Conservation (phyloP, 2,329 filamentous ascomycete genomes). For the Aspergillus sp. region DNA sequence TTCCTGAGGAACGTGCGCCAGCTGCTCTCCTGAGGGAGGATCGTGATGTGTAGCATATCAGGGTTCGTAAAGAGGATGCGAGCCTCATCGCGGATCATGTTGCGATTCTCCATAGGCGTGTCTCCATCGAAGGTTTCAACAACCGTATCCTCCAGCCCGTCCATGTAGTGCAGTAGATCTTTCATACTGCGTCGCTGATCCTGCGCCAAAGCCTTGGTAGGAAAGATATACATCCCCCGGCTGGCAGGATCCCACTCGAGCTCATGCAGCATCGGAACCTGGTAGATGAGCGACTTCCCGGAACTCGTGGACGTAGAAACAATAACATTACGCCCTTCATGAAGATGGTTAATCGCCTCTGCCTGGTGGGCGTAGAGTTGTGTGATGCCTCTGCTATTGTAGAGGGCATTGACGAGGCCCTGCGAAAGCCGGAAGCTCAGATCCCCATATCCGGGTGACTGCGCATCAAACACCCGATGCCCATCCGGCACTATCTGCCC, state of each 20-base stretch:
- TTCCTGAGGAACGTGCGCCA: slow-evolving; percentile 88
- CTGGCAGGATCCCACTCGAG: slow-evolving; percentile 68
- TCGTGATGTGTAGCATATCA: slow-evolving; percentile 93
- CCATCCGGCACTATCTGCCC: slow-evolving; percentile 90
- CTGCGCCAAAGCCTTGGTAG: slow-evolving; percentile 91
- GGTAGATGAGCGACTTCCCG: slow-evolving; percentile 96
- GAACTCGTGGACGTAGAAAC: slow-evolving; percentile 93
- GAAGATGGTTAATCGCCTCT: slow-evolving; percentile 80
- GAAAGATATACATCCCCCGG: slow-evolving; percentile 94
- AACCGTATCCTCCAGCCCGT: slow-evolving; percentile 61
- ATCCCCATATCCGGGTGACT: slow-evolving; percentile 71
- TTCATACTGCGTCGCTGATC: slow-evolving; percentile 84
- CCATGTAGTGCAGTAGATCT: slow-evolving; percentile 73
- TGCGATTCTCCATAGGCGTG: slow-evolving; percentile 71
- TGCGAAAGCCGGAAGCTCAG: slow-evolving; percentile 82
- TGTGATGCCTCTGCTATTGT: slow-evolving; percentile 80
- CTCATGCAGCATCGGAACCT: slow-evolving; percentile 80
- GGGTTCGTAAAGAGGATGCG: slow-evolving; percentile 96
- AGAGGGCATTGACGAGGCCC: slow-evolving; percentile 86
- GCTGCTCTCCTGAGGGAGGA: slow-evolving; percentile 79
- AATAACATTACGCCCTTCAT: slow-evolving; percentile 76
- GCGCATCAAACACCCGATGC: slow-evolving; percentile 80
- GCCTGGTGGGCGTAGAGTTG: slow-evolving; percentile 85
- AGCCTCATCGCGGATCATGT: slow-evolving; percentile 74
- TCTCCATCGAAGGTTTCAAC: slow-evolving; percentile 97